These are phyloP conservation scores for Triglochin maritima DNA, from an alignment of 106 monocot genomes.

Conservation along the genomic window DNA sequence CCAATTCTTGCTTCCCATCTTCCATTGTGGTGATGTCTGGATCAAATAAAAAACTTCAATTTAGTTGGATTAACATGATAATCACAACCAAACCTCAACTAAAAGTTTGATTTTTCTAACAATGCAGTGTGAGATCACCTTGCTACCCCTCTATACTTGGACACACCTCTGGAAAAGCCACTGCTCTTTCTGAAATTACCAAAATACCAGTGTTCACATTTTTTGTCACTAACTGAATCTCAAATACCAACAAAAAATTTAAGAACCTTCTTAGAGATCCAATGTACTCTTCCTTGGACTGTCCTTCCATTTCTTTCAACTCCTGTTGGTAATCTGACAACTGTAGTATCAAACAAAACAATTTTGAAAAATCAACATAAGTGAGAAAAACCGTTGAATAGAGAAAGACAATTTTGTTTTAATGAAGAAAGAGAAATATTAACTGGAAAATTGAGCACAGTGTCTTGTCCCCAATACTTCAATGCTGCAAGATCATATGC, in stretches of 20 bases:
- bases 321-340: constrained; percentile 40
- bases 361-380: not conserved
- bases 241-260: not conserved
- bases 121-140: not conserved
- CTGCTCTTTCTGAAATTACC: constrained; percentile 26
- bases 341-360: constrained; percentile 17
- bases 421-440: not conserved
- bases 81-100: not conserved
- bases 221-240: not conserved
- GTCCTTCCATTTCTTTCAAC: constrained; percentile 59
- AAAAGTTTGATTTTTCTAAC: not conserved
- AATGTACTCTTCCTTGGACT: constrained; percentile 64
- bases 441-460: constrained; percentile 17
- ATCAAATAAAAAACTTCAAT: not conserved
- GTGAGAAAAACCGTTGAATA: too few species aligned
- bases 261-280: constrained; percentile 62
- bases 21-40: constrained; percentile 80
- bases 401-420: not conserved
- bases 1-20: constrained; percentile 88
- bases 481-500: constrained; percentile 58
- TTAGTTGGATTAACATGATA: too few species aligned
- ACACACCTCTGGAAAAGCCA: constrained; percentile 34
- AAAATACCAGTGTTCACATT: not conserved
- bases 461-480: constrained; percentile 27
- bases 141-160: constrained; percentile 22